phyloP scores from a whole-genome alignment of 768 basidiomycete species.

The Peribolospora kevripleyi region DNA sequence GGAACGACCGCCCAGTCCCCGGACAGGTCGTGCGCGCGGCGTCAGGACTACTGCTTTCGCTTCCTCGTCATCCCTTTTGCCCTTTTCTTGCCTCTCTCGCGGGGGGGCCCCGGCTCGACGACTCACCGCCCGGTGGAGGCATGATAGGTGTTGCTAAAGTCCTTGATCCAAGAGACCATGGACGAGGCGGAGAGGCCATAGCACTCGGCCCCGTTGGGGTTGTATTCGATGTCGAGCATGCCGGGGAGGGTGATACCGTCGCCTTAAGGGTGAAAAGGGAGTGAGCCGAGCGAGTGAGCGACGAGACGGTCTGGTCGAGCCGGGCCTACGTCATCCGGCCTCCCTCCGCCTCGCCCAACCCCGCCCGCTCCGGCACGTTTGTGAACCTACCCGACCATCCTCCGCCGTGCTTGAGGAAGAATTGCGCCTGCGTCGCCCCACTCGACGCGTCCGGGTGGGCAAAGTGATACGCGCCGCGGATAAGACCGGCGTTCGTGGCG shows the following conservation, averaged over 20 bases:
- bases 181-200: conserved; percentile 30
- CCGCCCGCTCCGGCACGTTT: too few relatives aligned
- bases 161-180: conserved; percentile 40
- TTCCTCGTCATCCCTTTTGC: too few relatives aligned
- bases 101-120: too few relatives aligned
- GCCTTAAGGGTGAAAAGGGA: neutral
- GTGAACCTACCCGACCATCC: neutral
- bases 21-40: too few relatives aligned
- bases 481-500: neutral
- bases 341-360: too few relatives aligned
- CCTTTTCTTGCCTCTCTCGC: too few relatives aligned
- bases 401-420: neutral
- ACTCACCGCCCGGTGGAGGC: too few relatives aligned
- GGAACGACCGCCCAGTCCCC: neutral
- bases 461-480: neutral
- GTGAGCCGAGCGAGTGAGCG: too few relatives aligned
- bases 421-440: neutral
- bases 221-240: conserved; percentile 38
- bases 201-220: conserved; percentile 30
- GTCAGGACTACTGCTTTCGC: too few relatives aligned
- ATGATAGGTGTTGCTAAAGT: conserved; percentile 6
- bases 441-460: neutral
- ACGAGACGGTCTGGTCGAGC: too few relatives aligned
- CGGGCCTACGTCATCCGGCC: too few relatives aligned
- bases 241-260: conserved; percentile 41